Evolutionary conservation across 257 asterid genomes (phyloP).

Genomic region (Nicotiana otophora): DNA sequence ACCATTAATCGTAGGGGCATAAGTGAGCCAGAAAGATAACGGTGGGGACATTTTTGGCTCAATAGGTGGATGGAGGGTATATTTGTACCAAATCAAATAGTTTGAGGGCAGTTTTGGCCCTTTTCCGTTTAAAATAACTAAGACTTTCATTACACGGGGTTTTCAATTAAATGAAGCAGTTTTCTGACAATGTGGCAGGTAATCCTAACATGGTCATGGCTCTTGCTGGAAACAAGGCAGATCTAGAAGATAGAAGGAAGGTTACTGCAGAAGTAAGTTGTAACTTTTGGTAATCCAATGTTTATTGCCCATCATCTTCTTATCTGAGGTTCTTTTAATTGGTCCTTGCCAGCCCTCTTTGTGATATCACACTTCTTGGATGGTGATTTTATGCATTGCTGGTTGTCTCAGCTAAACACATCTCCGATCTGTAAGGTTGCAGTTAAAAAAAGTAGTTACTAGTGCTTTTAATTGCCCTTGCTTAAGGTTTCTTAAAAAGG

Average conservation of each 20-base stretch:
- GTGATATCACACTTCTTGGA: neutral
- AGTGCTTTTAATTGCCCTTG: neutral
- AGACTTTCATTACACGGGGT: neutral
- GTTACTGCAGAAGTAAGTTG: slow-evolving; percentile 72
- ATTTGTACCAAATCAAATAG: too few relatives aligned
- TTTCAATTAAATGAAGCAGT: neutral
- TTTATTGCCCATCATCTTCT: neutral
- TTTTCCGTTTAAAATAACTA: neutral
- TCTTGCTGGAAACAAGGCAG: slow-evolving; percentile 91
- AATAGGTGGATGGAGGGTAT: too few relatives aligned
- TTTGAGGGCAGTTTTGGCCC: too few relatives aligned
- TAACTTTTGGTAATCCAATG: neutral
- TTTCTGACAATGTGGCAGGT: slow-evolving; percentile 33
- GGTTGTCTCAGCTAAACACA: neutral
- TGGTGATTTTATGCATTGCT: neutral
- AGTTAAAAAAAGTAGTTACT: neutral
- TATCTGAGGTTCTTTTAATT: neutral
- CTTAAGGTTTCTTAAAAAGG: neutral
- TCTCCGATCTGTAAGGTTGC: neutral
- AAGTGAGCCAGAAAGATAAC: too few relatives aligned
- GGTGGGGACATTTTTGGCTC: too few relatives aligned
- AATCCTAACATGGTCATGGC: slow-evolving; percentile 90
- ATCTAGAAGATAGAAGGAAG: slow-evolving; percentile 77
- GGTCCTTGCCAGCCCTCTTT: neutral
- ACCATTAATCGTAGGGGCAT: too few relatives aligned